Evolutionary conservation across 768 basidiomycete species (phyloP).

Genomic region (Flagelloscypha sp.): DNA sequence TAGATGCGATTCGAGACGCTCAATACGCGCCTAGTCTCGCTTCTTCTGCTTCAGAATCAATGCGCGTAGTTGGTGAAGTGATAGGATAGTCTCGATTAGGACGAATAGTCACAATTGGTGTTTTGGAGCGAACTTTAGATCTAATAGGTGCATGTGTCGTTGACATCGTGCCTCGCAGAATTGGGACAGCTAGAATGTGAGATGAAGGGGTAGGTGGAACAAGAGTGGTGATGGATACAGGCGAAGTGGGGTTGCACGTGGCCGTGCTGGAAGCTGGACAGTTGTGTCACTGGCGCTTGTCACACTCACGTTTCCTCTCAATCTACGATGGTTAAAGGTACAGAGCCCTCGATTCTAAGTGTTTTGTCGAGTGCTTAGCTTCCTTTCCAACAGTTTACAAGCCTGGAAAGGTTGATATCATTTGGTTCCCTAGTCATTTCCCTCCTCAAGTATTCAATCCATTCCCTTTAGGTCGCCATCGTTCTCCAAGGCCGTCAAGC

Average conservation of each 20-base stretch:
- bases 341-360: conserved; percentile 13
- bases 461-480: conserved; percentile 67
- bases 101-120: no score
- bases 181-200: no score
- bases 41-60: conserved; percentile 30
- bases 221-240: no score
- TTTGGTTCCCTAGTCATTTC: background rate
- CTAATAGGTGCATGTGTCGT: no score
- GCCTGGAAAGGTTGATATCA: conserved; percentile 73
- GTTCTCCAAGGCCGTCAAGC: conserved; percentile 98
- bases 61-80: background rate
- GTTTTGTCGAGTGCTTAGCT: conserved; percentile 10
- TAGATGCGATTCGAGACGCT: conserved; percentile 45
- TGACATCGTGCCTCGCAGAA: no score
- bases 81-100: background rate
- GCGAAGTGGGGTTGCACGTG: no score
- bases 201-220: no score
- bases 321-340: conserved; percentile 56
- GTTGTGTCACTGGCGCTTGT: no score
- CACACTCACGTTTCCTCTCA: no score
- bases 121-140: no score
- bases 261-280: no score
- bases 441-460: background rate
- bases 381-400: conserved; percentile 64
- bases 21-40: conserved; percentile 49